Evolutionary conservation across 768 basidiomycete genomes (phyloP).

Genomic region (Crucibulum laeve): DNA sequence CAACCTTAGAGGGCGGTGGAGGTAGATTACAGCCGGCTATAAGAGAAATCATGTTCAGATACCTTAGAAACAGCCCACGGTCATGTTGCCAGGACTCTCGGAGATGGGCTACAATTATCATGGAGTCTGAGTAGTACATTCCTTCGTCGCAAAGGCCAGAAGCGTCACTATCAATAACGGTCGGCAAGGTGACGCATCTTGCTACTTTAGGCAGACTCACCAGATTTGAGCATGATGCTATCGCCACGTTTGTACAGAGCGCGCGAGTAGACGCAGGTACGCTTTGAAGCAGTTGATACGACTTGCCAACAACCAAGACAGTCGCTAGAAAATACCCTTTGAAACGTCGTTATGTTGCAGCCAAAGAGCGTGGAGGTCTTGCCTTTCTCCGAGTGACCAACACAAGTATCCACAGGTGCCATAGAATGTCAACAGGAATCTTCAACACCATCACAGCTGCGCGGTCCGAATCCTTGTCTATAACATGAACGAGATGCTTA

Average conservation of each 20-base stretch:
- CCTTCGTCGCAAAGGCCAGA: slow-evolving; percentile 35
- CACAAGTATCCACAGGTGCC: no score
- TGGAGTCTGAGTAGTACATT: slow-evolving; percentile 24
- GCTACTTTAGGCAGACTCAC: slow-evolving; percentile 18
- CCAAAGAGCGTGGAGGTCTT: no score
- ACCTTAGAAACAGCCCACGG: slow-evolving; percentile 56
- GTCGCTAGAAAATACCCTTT: no score
- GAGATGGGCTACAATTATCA: slow-evolving; percentile 38
- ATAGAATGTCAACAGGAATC: no score
- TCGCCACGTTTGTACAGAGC: slow-evolving; percentile 8
- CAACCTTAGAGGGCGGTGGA: slow-evolving; percentile 27
- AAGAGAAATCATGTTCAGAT: slow-evolving; percentile 28
- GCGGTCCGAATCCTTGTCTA: no score
- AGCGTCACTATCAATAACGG: slow-evolving; percentile 41
- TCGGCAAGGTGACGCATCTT: slow-evolving; percentile 60
- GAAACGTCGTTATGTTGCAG: no score
- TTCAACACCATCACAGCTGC: no score
- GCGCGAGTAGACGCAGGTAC: no score
- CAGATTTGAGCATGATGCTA: slow-evolving; percentile 11
- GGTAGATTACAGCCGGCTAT: slow-evolving; percentile 27
- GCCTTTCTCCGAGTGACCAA: no score
- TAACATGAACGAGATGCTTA: no score
- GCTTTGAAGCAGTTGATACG: no score
- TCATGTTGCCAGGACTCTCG: slow-evolving; percentile 52
- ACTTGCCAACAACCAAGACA: no score